Base-by-base conservation (phyloP, 768 basidiomycete species). In the Dioszegia aurantiaca region DNA sequence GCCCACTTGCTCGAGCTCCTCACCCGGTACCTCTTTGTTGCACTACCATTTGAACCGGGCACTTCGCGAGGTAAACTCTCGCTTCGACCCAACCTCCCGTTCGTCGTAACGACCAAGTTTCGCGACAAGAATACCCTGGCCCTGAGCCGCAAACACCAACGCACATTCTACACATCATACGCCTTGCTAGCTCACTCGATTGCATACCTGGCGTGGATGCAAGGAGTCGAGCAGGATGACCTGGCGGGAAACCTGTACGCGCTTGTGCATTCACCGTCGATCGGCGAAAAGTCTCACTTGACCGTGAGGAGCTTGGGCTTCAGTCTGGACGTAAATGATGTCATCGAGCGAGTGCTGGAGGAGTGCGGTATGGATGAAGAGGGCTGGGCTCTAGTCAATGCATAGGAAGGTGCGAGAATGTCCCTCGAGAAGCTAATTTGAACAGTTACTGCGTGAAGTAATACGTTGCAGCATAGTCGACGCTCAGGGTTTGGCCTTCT, bases 391-490 rank as follows among this genome's bases (percentile, higher is more conserved):
- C 17, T 53, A 27, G 37, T 53, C 2, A 19, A 53, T 53, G 51
- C 51, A 39, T 53, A 40, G 48, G 33, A 33, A 33, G 33, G 14
- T 33, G 14, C 6, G 33, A 33, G 33, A 14, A 33, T 33, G 33
- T 33, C 33, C 33, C 33, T 14, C 33, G 14, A 33, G 33, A 33
- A 33, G 33, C 33, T 33, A 33, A 33, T 6, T 33, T 14, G 33
- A 14, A 6, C 33, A 33, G 33, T 33, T 51, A 75, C 24, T 51
- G 56, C 31, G 63, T 60, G 56, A 75, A 73, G 36, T 53, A 68
- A 55, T 73, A 75, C 62, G 68, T 67, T 0, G 75, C 65, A 3
- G 72, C 63, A 57, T 77, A 77, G 14, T 67, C 58, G 2, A 75
- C 70, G 46, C 62, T 67, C 11, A 71, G 52, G 11, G 40, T 40